Conservation (phyloP, 768 basidiomycete species). For the Boletus sp. region DNA sequence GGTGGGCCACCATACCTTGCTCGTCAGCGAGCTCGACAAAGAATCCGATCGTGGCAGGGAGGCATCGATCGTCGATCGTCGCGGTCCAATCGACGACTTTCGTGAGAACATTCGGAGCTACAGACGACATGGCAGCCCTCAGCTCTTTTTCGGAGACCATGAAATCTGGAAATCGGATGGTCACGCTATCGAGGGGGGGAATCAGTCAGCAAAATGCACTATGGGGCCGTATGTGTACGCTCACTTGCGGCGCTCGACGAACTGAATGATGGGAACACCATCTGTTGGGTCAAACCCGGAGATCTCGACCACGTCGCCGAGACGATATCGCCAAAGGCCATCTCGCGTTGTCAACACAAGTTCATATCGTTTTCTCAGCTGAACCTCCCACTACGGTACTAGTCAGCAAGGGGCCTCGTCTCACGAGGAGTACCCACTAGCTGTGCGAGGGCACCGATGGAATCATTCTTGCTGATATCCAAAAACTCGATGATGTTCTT, state of each 20-base stretch:
- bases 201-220: background rate
- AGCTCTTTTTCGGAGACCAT: slow-evolving; percentile 13
- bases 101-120: background rate
- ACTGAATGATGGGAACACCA: slow-evolving; percentile 18
- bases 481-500: slow-evolving; percentile 13
- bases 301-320: slow-evolving; percentile 21
- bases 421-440: slow-evolving; percentile 1
- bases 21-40: slow-evolving; percentile 14
- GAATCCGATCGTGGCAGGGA: slow-evolving; percentile 12
- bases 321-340: slow-evolving; percentile 23
- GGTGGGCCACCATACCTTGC: background rate
- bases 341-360: slow-evolving; percentile 16
- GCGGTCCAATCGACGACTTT: slow-evolving; percentile 17
- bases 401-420: background rate
- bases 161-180: slow-evolving; percentile 9
- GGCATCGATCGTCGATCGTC: slow-evolving; percentile 1
- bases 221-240: background rate
- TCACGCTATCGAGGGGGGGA: background rate
- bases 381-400: slow-evolving; percentile 13
- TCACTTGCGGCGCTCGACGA: slow-evolving; percentile 14
- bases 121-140: slow-evolving; percentile 4
- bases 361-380: slow-evolving; percentile 15
- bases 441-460: background rate
- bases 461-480: slow-evolving; percentile 4
- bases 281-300: slow-evolving; percentile 16